A percentile compares a stretch with the other conserved stretches of the same genome.
These are phyloP conservation scores for Corchorus olitorius DNA, from an alignment of 345 rosid genomes.

Conservation along the genomic window DNA sequence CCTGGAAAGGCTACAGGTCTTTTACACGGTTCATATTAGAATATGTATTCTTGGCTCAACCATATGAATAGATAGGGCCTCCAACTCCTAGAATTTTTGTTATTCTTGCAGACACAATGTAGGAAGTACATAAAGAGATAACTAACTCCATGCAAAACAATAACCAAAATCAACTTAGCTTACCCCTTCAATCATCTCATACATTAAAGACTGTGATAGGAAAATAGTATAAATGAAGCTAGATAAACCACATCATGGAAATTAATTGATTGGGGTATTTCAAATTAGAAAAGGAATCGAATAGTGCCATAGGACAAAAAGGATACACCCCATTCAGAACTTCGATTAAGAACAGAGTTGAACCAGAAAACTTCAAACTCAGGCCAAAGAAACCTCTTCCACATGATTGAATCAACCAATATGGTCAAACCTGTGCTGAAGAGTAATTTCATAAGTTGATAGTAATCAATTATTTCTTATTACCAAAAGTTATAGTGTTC, in stretches of 20 bases:
- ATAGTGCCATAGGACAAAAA: constrained; percentile 23
- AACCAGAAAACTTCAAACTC: constrained; percentile 98
- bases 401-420: constrained; percentile 85
- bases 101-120: neutral
- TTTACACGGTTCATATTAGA: neutral
- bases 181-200: neutral
- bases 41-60: neutral
- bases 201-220: neutral
- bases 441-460: constrained; percentile 30
- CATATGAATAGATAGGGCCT: neutral
- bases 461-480: constrained; percentile 20
- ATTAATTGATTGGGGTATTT: neutral
- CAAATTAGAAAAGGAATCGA: neutral
- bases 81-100: neutral
- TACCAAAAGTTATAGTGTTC: neutral
- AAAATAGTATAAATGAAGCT: neutral
- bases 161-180: no score
- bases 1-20: no score
- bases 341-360: constrained; percentile 90
- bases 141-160: neutral
- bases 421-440: constrained; percentile 70
- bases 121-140: neutral
- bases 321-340: constrained; percentile 99
- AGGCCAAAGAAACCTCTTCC: constrained; percentile 88
- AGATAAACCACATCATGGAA: constrained; percentile 1